Conservation (phyloP, 257 asterid species). For the Coffea eugenioides region DNA sequence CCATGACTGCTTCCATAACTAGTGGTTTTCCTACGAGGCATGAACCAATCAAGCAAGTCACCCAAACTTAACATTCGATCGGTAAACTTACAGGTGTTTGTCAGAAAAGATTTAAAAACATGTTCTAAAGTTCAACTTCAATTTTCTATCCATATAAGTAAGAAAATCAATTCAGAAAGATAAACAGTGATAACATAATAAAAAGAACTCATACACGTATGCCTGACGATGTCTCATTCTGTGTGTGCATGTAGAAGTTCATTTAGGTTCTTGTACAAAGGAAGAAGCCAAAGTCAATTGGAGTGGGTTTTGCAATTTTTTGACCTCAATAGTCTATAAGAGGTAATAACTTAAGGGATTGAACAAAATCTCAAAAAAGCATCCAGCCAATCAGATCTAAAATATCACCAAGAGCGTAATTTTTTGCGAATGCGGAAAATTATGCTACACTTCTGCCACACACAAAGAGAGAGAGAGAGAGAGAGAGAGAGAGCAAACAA, state of each 20-base stretch:
- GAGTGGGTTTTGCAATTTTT: background rate
- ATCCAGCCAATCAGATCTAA: background rate
- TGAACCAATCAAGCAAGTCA: background rate
- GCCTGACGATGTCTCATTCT: no score
- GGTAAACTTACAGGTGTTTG: background rate
- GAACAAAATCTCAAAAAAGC: background rate
- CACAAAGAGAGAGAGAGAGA: no score
- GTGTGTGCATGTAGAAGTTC: background rate
- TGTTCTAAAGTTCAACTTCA: background rate
- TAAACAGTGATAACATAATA: no score
- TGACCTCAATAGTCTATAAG: background rate
- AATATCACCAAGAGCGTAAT: background rate
- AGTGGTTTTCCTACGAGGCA: background rate
- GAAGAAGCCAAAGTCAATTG: no score
- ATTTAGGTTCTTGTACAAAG: background rate
- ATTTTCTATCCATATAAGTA: no score
- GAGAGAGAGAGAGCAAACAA: background rate
- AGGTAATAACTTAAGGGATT: background rate
- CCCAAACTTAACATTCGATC: background rate
- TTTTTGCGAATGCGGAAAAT: background rate
- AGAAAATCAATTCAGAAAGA: no score
- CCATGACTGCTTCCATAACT: background rate
- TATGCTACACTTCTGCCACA: background rate
- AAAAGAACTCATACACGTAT: no score
- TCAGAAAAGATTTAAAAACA: background rate